Conservation (phyloP, 1,284 basidiomycete species). For the Apiotrichum laibachii region DNA sequence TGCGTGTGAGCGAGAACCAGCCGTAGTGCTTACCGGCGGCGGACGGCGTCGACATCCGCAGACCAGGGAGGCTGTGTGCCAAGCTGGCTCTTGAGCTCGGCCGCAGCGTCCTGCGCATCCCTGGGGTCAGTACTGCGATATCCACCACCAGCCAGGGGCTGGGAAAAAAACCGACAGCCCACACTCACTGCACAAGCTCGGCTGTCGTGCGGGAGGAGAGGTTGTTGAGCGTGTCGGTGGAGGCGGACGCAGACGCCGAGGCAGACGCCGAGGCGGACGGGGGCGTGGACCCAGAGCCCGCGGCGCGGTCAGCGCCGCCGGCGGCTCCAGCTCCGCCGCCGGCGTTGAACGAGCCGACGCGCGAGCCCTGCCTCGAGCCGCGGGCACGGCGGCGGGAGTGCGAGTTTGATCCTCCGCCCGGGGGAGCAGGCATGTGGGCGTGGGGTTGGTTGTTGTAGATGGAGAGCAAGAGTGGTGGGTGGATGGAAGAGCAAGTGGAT, state of each 20-base stretch:
- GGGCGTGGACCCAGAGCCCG: too few species aligned
- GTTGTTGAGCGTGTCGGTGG: too few species aligned
- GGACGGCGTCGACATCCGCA: slow-evolving; percentile 74
- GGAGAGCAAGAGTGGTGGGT: too few species aligned
- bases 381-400: slow-evolving; percentile 12
- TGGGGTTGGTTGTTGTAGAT: too few species aligned
- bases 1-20: slow-evolving; percentile 39
- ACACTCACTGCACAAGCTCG: background rate
- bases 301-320: background rate
- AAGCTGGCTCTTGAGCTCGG: slow-evolving; percentile 52
- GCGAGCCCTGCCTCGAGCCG: slow-evolving; percentile 1
- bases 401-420: too few species aligned
- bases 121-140: slow-evolving; percentile 16
- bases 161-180: background rate
- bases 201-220: background rate
- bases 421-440: too few species aligned
- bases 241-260: too few species aligned
- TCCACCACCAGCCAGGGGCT: background rate
- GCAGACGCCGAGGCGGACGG: background rate
- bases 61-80: slow-evolving; percentile 73
- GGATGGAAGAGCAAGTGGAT: too few species aligned
- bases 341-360: slow-evolving; percentile 1
- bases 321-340: background rate
- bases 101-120: slow-evolving; percentile 21
- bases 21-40: slow-evolving; percentile 67